Base-by-base conservation (phyloP, 345 rosid genomes). In the Pelargonium nanum region DNA sequence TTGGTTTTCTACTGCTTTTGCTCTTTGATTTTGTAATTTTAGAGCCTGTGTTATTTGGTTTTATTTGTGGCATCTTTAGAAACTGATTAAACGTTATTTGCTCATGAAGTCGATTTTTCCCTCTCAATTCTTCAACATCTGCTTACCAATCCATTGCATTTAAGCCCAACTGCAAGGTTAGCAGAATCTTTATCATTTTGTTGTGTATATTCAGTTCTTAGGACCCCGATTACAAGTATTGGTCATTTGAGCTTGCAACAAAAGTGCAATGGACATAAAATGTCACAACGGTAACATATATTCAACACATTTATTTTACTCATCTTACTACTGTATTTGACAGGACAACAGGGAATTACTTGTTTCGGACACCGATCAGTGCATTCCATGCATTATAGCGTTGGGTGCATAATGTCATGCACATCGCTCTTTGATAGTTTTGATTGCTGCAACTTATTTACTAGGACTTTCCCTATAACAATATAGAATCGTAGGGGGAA, bases 91-190 rank as follows among this genome's bases (percentile, higher is more conserved):
- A 34, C 45, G 12, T 54, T 23, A 24, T 8, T 23, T 59, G 8
- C 13, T 9, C 19, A 22, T 25, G 6, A 23, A 6, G 28, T 56
- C 26, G 0, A 62, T 24, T 55, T 5, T 0, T 19, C 64, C 22
- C 95, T 0, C 74, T 93, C 4, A 89, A 93, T 76, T 81, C 89
- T 16, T 85, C 99, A 0, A 78, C 95, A 40, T 93, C 95, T 59
- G 92, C 96, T 0, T 87, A 79, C 61, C 87, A 83, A 59, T 79
- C 81, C 30, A 68, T 87, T 24, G 75, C 85, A 21, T 86, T 83
- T 59, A 81, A 84, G 78, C 74, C 89, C 0, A 58, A 75, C 63
- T 85, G 85, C 83, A 87, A 87, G 97, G 94, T 86, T 56, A 57
- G 22, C 16, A 53, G 4, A 52, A 6, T 1, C 1, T 12, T 4